These are phyloP conservation scores for Babesia ovata DNA, from an alignment of 169 alveolate genomes.

Conservation along the genomic window DNA sequence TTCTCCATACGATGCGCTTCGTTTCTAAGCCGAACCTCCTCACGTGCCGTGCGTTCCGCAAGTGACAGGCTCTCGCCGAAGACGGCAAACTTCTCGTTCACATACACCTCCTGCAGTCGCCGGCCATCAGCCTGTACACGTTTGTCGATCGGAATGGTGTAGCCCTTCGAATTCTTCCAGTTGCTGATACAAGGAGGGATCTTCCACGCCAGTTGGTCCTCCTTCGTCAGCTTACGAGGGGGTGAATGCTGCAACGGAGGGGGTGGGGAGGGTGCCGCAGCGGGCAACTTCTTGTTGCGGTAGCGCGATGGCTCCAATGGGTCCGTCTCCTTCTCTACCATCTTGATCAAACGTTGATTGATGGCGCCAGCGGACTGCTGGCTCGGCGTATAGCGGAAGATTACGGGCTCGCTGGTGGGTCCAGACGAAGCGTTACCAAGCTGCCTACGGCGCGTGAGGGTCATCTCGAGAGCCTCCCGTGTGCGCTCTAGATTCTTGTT, in stretches of 20 bases:
- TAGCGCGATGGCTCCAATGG: slow-evolving; percentile 95
- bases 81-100: slow-evolving; percentile 93
- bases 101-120: slow-evolving; percentile 87
- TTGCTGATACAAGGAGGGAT: slow-evolving; percentile 97
- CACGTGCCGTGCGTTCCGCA: slow-evolving; percentile 96
- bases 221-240: slow-evolving; percentile 91
- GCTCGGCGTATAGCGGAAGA: slow-evolving; percentile 81
- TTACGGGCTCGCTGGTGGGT: slow-evolving; percentile 75
- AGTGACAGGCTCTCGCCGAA: slow-evolving; percentile 91
- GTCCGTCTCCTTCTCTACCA: slow-evolving; percentile 89
- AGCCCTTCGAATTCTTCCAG: slow-evolving; percentile 98
- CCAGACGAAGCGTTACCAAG: slow-evolving; percentile 18
- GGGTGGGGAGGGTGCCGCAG: slow-evolving; percentile 85
- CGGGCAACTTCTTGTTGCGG: slow-evolving; percentile 91
- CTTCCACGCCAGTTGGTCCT: slow-evolving; percentile 95
- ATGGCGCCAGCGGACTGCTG: slow-evolving; percentile 67
- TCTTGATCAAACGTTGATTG: slow-evolving; percentile 84
- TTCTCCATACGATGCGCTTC: slow-evolving; percentile 86
- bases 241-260: slow-evolving; percentile 90
- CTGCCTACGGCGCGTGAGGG: slow-evolving; percentile 58
- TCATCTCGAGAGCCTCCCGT: slow-evolving; percentile 76
- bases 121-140: slow-evolving; percentile 97
- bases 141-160: slow-evolving; percentile 96
- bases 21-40: slow-evolving; percentile 93
- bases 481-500: slow-evolving; percentile 76